phyloP scores from a whole-genome alignment of 768 basidiomycete species.

The Auriscalpium orientale region DNA sequence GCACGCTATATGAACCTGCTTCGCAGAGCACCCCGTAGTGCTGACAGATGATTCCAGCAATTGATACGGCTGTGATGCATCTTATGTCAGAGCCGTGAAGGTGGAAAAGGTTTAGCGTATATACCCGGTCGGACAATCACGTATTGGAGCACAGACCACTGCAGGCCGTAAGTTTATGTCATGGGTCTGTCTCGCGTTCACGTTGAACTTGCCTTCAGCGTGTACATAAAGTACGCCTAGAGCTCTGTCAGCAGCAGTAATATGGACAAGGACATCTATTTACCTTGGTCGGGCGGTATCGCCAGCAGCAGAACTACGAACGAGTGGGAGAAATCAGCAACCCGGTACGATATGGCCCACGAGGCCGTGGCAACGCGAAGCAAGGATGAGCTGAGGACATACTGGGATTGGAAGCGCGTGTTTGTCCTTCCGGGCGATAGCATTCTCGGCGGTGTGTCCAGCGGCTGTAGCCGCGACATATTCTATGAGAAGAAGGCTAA shows the following conservation, averaged over 20 bases:
- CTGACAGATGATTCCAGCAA: constrained; percentile 76
- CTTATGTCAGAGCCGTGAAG: not conserved
- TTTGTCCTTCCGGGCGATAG: constrained; percentile 77
- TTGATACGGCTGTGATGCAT: constrained; percentile 40
- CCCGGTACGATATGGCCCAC: too few relatives aligned
- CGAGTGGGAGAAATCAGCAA: not conserved
- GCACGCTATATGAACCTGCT: constrained; percentile 46
- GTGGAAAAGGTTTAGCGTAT: not conserved
- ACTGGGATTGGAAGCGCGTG: constrained; percentile 57
- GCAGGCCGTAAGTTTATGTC: not conserved
- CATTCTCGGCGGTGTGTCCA: constrained; percentile 55
- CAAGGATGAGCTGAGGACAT: constrained; percentile 22
- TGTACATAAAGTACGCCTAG: constrained; percentile 84
- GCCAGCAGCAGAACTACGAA: constrained; percentile 68
- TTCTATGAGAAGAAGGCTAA: constrained; percentile 73
- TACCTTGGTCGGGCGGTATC: constrained; percentile 77
- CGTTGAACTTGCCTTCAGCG: constrained; percentile 53
- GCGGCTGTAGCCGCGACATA: constrained; percentile 68
- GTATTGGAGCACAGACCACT: constrained; percentile 91
- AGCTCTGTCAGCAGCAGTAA: constrained; percentile 5
- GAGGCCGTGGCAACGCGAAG: too few relatives aligned
- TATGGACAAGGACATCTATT: not conserved
- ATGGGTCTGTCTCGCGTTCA: too few relatives aligned
- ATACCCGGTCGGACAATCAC: constrained; percentile 60
- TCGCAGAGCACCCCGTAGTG: constrained; percentile 62